Base-by-base conservation (phyloP, 371 early-diverging fungal genomes). In the Conidiobolus incongruus region DNA sequence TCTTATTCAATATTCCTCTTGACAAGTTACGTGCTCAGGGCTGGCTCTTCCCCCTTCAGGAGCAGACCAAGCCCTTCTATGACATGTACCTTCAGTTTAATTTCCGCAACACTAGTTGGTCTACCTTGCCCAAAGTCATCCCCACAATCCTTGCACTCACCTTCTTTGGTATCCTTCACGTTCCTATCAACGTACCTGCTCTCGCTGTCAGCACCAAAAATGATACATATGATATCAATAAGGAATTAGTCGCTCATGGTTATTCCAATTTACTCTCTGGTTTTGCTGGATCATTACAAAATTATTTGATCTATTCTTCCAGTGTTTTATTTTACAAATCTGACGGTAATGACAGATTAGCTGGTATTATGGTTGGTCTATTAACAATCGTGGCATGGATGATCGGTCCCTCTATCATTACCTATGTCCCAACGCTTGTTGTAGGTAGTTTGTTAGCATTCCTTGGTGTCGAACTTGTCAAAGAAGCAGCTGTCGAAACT, bases 101-200 rank as follows among this genome's bases (percentile, higher is more conserved):
- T 55, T 65, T 79, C 36, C 53, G 49, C 13, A 53, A 63, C 40
- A 76, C 76, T 1, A 59, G 78, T 50, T 94, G 90, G 92, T 44
- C 53, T 2, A 78, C 83, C 2, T 54, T 91, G 1, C 55, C 65
- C 12, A 60, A 68, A 23, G 75, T 86, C 0, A 48, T 90, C 8
- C 90, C 91, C 2, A 87, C 90, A 1, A 86, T 90, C 77, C 46
- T 91, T 13, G 89, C 92, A 0, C 59, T 92, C 45, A 76, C 87
- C 5, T 93, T 94, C 52, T 94, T 94, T 57, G 88, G 87, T 62
- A 74, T 93, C 22, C 63, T 94, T 19, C 92, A 93, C 53, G 95
- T 94, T 1, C 93, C 95, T 7, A 81, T 80, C 50, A 83, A 81
- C 44, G 84, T 89, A 0, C 92, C 91, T 11, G 90, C 91, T 2